These are phyloP conservation scores for Angomonas deanei DNA, from an alignment of 208 protist species.

Conservation along the genomic window DNA sequence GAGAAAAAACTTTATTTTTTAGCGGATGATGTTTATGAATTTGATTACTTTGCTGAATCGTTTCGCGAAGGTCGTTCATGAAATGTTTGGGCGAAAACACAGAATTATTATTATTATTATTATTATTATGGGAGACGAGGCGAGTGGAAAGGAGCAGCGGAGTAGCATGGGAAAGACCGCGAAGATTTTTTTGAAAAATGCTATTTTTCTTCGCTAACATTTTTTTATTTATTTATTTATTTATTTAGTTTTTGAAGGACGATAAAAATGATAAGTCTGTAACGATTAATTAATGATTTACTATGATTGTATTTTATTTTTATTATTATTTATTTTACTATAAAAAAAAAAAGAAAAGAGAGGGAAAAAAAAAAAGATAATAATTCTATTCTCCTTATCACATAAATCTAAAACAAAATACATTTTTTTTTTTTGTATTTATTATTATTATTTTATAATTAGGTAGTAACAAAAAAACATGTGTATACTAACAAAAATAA, in stretches of 20 bases:
- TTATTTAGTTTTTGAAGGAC: background rate
- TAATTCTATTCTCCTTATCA: background rate
- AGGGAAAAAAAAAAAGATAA: conserved; percentile 10
- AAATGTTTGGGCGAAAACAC: conserved; percentile 5
- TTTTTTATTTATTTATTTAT: background rate
- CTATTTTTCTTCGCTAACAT: background rate
- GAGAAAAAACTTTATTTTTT: conserved; percentile 16
- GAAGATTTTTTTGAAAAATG: conserved; percentile 5
- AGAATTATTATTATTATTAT: conserved; percentile 2
- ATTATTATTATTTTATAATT: background rate
- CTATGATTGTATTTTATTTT: conserved; percentile 2
- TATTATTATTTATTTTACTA: background rate
- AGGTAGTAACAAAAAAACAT: background rate
- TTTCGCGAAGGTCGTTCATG: background rate
- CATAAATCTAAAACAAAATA: too few species aligned
- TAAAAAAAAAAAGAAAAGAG: conserved; percentile 11
- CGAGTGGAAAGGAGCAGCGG: conserved; percentile 7
- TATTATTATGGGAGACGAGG: conserved; percentile 5
- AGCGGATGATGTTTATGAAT: background rate
- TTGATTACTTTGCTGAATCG: too few species aligned
- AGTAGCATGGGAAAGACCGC: conserved; percentile 8
- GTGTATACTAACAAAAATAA: background rate
- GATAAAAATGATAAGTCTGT: background rate
- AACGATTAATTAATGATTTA: background rate
- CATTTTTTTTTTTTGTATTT: too few species aligned